Evolutionary conservation across 441 rosid genomes (phyloP).

Genomic region (Populus trichocarpa): DNA sequence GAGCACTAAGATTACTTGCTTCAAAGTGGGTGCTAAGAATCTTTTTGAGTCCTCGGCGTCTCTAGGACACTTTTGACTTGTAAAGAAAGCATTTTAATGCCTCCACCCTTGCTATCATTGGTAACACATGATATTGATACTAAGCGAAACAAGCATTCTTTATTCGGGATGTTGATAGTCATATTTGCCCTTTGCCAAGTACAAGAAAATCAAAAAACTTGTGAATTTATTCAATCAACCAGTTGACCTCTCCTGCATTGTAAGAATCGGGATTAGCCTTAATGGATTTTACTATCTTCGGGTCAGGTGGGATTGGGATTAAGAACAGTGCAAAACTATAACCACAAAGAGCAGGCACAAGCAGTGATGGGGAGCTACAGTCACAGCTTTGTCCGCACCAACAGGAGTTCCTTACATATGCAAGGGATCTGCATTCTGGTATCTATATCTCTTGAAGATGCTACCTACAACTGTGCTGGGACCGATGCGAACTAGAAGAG

Average conservation of each 20-base stretch:
- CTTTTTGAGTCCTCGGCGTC: constrained; percentile 17
- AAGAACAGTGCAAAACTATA: not conserved
- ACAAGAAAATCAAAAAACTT: not conserved
- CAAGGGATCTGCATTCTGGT: not conserved
- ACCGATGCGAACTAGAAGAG: not conserved
- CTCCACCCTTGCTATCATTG: constrained; percentile 16
- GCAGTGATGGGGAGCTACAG: not conserved
- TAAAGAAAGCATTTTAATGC: constrained; percentile 1
- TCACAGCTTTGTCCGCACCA: not conserved
- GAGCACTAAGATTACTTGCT: constrained; percentile 23
- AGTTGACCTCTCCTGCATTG: not conserved
- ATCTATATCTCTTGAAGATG: too few relatives aligned
- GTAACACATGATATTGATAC: constrained; percentile 7
- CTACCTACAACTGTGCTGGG: too few relatives aligned
- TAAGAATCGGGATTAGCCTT: too few relatives aligned
- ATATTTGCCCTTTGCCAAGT: not conserved
- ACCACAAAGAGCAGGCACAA: not conserved
- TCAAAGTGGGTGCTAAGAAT: constrained; percentile 38
- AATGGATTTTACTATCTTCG: not conserved
- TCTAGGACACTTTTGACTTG: constrained; percentile 41
- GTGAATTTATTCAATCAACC: not conserved
- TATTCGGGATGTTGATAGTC: constrained; percentile 4
- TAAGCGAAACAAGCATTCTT: not conserved
- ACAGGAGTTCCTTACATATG: not conserved
- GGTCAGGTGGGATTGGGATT: not conserved